Percentiles rank a stretch among this genome's conserved stretches.
Conservation (phyloP, 2,329 filamentous ascomycete species). For the Scortechinia acanthostroma region DNA sequence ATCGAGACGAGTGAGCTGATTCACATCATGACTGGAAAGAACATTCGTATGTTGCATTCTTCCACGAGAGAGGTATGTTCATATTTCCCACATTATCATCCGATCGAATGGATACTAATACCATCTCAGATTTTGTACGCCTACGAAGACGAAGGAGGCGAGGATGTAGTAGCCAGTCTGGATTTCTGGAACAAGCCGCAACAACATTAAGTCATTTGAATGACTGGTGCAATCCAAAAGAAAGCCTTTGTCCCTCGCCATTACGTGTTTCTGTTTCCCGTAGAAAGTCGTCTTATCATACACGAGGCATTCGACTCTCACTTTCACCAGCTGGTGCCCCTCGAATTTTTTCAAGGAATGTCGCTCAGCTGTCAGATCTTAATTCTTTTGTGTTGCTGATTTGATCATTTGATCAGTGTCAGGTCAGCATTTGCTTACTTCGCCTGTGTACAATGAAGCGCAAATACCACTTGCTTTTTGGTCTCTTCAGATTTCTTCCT, state of each 20-base stretch:
- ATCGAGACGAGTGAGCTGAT: slow-evolving; percentile 83
- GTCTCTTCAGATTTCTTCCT: slow-evolving; percentile 7
- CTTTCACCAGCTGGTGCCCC: too few relatives aligned
- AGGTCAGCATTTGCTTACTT: too few relatives aligned
- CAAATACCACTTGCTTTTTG: slow-evolving; percentile 22
- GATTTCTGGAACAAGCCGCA: slow-evolving; percentile 78
- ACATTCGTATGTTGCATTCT: slow-evolving; percentile 94
- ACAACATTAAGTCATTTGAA: neutral
- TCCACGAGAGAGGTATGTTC: slow-evolving; percentile 83
- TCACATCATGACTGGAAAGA: slow-evolving; percentile 92
- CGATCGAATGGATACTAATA: slow-evolving; percentile 2
- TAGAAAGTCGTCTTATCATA: too few relatives aligned
- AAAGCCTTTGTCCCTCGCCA: too few relatives aligned
- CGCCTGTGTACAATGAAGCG: slow-evolving; percentile 26
- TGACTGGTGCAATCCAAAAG: too few relatives aligned
- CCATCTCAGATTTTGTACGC: slow-evolving; percentile 79
- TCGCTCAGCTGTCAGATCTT: too few relatives aligned
- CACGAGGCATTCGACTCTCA: too few relatives aligned
- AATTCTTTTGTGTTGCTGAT: too few relatives aligned
- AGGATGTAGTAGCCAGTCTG: slow-evolving; percentile 87
- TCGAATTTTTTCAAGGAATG: too few relatives aligned
- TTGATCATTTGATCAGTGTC: too few relatives aligned
- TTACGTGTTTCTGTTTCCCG: too few relatives aligned
- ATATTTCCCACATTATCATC: neutral
- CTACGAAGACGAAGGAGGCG: slow-evolving; percentile 89